phyloP scores from a whole-genome alignment of 768 basidiomycete species.

The Trametes sanguinea region DNA sequence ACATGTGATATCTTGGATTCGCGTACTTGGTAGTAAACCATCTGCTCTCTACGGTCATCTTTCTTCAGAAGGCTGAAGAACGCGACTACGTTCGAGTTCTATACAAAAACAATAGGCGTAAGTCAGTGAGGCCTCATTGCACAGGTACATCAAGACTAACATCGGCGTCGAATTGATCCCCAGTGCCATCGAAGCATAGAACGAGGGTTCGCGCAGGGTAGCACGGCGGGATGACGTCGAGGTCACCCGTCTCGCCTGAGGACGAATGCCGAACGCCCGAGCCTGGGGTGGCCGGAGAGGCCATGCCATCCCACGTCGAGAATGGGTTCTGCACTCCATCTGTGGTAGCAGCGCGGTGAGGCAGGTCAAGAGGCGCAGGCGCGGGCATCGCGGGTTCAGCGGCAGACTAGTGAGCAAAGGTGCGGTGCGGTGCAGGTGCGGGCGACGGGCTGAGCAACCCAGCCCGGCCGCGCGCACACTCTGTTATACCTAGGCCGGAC shows the following conservation, averaged over 20 bases:
- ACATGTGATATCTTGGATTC: too few species aligned
- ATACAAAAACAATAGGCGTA: neutral
- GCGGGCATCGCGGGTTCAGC: neutral
- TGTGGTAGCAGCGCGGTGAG: conserved; percentile 9
- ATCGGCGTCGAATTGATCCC: conserved; percentile 68
- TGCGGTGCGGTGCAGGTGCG: neutral
- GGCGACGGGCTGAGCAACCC: neutral
- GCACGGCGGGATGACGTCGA: conserved; percentile 26
- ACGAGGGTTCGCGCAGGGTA: conserved; percentile 52
- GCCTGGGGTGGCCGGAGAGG: neutral
- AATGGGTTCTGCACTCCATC: neutral
- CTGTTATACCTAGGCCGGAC: too few species aligned
- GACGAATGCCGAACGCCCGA: neutral
- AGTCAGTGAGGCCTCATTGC: neutral
- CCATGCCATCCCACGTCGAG: neutral
- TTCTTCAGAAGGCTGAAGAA: conserved; percentile 73
- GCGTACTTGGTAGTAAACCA: conserved; percentile 73
- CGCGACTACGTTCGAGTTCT: conserved; percentile 77
- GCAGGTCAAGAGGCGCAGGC: neutral
- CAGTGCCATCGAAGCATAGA: conserved; percentile 69
- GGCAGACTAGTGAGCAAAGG: neutral
- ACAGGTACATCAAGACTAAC: conserved; percentile 37
- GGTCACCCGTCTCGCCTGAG: conserved; percentile 12
- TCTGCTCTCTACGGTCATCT: conserved; percentile 57
- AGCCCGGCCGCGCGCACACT: too few species aligned